Conservation (phyloP, 371 early-diverging fungal genomes). For the Mortierella sp. region DNA sequence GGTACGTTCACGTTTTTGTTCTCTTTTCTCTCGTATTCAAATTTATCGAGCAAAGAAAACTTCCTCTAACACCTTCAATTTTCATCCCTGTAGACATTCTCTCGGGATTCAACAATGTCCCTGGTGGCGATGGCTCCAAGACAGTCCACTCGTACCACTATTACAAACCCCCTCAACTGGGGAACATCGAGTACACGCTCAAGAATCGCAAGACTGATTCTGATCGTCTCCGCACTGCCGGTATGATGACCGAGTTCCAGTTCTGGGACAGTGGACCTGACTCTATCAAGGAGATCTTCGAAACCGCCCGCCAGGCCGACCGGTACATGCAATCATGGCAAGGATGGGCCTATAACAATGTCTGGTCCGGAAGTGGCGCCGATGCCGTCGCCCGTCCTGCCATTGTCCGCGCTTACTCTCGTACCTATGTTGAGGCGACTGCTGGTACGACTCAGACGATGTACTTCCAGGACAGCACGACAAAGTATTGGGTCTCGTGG, state of each 20-base stretch:
- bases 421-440: slow-evolving; percentile 60
- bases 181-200: slow-evolving; percentile 53
- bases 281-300: slow-evolving; percentile 30
- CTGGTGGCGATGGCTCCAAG: slow-evolving; percentile 63
- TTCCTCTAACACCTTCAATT: not conserved
- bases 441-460: slow-evolving; percentile 52
- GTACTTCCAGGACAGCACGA: slow-evolving; percentile 52
- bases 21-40: not conserved
- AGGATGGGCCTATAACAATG: slow-evolving; percentile 64
- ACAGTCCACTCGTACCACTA: slow-evolving; percentile 53
- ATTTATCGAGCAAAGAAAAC: no score
- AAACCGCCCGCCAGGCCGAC: slow-evolving; percentile 44
- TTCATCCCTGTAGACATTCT: slow-evolving; percentile 35
- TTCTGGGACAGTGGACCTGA: slow-evolving; percentile 56
- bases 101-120: slow-evolving; percentile 67
- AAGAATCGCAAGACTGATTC: slow-evolving; percentile 59
- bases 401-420: slow-evolving; percentile 55
- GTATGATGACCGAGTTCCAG: slow-evolving; percentile 61
- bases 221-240: slow-evolving; percentile 55
- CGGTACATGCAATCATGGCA: slow-evolving; percentile 62
- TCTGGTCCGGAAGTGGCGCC: slow-evolving; percentile 38
- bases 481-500: slow-evolving; percentile 59
- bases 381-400: slow-evolving; percentile 34
- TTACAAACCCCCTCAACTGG: slow-evolving; percentile 62
- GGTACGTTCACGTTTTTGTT: slow-evolving; percentile 13